Conservation (phyloP, 208 protist genomes). For the Trypanosomatidae sp. region DNA sequence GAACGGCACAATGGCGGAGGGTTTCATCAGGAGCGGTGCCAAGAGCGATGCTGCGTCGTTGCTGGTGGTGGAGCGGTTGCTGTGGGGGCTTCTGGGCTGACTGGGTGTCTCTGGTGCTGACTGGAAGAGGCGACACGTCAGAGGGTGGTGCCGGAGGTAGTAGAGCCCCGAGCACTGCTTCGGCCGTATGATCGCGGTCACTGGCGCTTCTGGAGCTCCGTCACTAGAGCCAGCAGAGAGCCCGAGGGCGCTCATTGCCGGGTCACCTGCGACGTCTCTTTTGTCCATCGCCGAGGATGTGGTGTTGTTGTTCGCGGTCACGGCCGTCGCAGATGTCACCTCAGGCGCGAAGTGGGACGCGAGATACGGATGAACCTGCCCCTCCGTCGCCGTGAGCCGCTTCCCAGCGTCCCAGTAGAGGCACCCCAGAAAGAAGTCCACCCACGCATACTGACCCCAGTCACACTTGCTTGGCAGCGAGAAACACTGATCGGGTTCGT, state of each 20-base stretch:
- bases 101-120: neutral
- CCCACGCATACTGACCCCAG: constrained; percentile 11
- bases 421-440: constrained; percentile 61
- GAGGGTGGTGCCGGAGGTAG: constrained; percentile 41
- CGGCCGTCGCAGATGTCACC: neutral
- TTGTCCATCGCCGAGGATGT: neutral
- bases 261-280: neutral
- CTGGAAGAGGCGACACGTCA: constrained; percentile 27
- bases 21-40: constrained; percentile 1
- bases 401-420: constrained; percentile 53
- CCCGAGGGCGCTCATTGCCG: neutral
- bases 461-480: neutral
- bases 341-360: constrained; percentile 11
- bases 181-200: neutral
- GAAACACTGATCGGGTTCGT: constrained; percentile 14
- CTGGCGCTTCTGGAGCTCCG: neutral
- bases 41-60: neutral
- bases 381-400: constrained; percentile 61
- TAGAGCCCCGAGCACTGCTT: constrained; percentile 33
- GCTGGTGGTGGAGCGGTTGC: neutral
- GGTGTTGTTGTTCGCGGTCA: neutral
- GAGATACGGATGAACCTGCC: constrained; percentile 55
- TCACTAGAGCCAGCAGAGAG: neutral
- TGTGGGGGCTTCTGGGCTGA: neutral
- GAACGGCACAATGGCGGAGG: constrained; percentile 20